These are phyloP conservation scores for Dillenia suffruticosa DNA, from an alignment of 164 flowering plant genomes.

Conservation along the genomic window DNA sequence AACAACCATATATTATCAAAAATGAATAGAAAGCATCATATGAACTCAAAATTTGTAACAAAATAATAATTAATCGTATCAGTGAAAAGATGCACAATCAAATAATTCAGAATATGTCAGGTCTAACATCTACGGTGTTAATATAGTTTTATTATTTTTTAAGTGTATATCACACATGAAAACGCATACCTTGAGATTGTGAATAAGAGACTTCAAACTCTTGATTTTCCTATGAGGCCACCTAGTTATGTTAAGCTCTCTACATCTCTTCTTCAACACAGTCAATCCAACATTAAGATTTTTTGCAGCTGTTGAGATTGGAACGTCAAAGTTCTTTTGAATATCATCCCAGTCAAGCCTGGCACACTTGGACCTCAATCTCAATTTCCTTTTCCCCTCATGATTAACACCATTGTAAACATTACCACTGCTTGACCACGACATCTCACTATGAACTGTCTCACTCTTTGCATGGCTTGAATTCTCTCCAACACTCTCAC, in stretches of 20 bases:
- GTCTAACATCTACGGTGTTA: not conserved
- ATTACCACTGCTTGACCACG: not conserved
- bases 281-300: conserved; percentile 53
- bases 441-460: not conserved
- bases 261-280: conserved; percentile 56
- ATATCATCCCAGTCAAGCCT: conserved; percentile 49
- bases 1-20: not conserved
- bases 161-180: not conserved
- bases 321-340: conserved; percentile 42
- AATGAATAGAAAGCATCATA: not conserved
- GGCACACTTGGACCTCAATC: conserved; percentile 13
- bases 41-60: not conserved
- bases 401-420: too few relatives aligned
- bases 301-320: conserved; percentile 55
- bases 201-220: conserved; percentile 51
- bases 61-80: not conserved
- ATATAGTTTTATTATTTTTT: too few relatives aligned
- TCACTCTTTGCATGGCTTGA: not conserved
- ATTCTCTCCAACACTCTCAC: not conserved
- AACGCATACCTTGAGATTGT: conserved; percentile 45
- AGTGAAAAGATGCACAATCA: not conserved
- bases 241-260: conserved; percentile 49
- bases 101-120: not conserved
- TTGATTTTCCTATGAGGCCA: conserved; percentile 71
- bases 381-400: not conserved